Conservation (phyloP, 2,329 filamentous ascomycete species). For the Trichoderma sp. region DNA sequence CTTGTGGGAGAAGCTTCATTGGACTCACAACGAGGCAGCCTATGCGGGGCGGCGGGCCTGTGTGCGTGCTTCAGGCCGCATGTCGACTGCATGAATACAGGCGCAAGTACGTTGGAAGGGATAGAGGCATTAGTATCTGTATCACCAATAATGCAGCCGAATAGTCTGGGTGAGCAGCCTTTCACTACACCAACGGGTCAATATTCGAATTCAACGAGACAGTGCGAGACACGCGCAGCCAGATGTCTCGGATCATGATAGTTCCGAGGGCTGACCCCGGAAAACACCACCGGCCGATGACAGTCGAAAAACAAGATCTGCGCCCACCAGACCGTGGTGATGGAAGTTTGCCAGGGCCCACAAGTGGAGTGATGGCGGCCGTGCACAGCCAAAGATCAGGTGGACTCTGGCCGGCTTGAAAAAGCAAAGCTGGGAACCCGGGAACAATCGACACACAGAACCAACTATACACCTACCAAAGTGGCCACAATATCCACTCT, state of each 20-base stretch:
- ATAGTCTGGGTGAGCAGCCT: neutral
- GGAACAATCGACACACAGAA: neutral
- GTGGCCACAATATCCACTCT: neutral
- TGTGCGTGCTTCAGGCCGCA: neutral
- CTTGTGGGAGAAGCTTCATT: neutral
- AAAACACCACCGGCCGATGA: constrained; percentile 36
- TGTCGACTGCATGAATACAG: neutral
- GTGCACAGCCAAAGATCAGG: neutral
- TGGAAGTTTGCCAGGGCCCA: neutral
- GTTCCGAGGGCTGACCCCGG: constrained; percentile 16
- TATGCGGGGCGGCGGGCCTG: neutral
- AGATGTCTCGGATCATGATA: constrained; percentile 26
- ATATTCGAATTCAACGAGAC: neutral
- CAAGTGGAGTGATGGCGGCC: neutral
- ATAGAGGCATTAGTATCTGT: neutral
- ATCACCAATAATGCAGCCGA: neutral
- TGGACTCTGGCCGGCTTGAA: neutral
- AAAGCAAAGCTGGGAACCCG: too few species aligned
- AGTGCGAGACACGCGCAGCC: neutral
- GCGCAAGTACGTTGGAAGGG: too few species aligned
- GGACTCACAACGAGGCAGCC: neutral
- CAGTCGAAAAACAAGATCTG: constrained; percentile 40
- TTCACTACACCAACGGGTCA: neutral
- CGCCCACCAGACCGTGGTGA: neutral
- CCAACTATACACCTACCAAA: neutral